phyloP scores from a whole-genome alignment of 225 moss, liverwort and hornwort species.

The Polytrichum commune region DNA sequence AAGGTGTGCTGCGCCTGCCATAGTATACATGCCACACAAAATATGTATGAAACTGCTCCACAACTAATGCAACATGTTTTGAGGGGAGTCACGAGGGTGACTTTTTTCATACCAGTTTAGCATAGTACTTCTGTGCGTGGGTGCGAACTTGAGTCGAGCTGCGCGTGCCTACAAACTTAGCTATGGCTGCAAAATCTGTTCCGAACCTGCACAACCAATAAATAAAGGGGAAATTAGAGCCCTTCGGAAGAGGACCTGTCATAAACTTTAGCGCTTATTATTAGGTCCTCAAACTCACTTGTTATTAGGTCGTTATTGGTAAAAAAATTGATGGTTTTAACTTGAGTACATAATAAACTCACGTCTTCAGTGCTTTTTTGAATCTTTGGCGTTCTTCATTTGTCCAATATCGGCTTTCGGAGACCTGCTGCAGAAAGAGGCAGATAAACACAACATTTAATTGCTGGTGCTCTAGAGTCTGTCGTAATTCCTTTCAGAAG shows the following conservation, averaged over 20 bases:
- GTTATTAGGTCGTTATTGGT: no score
- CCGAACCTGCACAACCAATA: conserved; percentile 59
- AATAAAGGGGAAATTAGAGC: no score
- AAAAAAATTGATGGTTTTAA: no score
- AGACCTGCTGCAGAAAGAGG: conserved; percentile 50
- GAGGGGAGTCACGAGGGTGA: no score
- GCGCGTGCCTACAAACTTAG: conserved; percentile 95
- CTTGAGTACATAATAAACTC: conserved; percentile 14
- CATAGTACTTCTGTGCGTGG: conserved; percentile 96
- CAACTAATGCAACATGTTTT: neutral
- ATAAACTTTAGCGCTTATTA: no score
- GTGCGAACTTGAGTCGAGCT: conserved; percentile 99
- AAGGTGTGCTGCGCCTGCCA: no score
- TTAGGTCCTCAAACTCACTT: no score
- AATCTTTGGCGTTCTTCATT: conserved; percentile 98
- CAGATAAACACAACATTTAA: no score
- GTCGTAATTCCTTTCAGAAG: no score
- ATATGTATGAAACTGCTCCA: neutral
- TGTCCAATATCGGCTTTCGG: conserved; percentile 99
- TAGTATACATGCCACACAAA: no score
- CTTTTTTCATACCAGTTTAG: conserved; percentile 68
- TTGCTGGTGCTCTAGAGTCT: no score
- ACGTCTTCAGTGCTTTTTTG: conserved; percentile 98
- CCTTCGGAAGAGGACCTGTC: no score
- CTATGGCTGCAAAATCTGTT: conserved; percentile 95